Evolutionary conservation across 257 asterid species (phyloP).

Genomic region (Vinca minor): DNA sequence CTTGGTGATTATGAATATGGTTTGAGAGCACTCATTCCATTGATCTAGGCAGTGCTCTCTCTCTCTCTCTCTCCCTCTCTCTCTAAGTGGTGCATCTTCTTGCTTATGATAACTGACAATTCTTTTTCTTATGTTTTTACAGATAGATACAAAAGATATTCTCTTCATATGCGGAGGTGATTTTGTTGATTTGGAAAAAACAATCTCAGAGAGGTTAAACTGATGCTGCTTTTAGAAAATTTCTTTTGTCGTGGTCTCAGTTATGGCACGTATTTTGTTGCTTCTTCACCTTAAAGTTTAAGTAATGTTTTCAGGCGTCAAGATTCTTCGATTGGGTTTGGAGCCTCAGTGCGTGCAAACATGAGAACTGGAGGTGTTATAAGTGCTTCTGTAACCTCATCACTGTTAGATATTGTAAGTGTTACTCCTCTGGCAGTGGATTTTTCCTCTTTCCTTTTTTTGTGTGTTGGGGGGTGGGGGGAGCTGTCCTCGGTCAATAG

Average conservation of each 20-base stretch:
- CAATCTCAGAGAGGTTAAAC: conserved; percentile 87
- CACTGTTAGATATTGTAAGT: conserved; percentile 83
- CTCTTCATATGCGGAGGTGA: conserved; percentile 99
- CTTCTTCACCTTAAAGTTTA: conserved; percentile 14
- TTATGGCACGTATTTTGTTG: not conserved
- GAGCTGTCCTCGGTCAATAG: not conserved
- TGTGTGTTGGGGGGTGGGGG: too few species aligned
- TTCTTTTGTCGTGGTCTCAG: not conserved
- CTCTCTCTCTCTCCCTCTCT: too few species aligned
- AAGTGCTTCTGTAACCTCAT: conserved; percentile 77
- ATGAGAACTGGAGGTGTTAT: conserved; percentile 76
- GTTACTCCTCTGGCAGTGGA: not conserved
- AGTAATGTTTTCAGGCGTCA: conserved; percentile 64
- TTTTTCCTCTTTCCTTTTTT: too few species aligned
- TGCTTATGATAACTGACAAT: not conserved
- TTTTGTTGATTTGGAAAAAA: conserved; percentile 91
- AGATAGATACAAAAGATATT: conserved; percentile 97
- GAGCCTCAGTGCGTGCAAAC: conserved; percentile 94
- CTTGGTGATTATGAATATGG: not conserved
- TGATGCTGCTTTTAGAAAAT: conserved; percentile 1
- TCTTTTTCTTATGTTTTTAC: conserved; percentile 16
- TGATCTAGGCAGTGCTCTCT: not conserved
- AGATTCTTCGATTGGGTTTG: conserved; percentile 97
- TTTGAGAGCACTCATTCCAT: not conserved
- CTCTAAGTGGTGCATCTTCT: not conserved